Evolutionary conservation across 176 grass and related monocot genomes (phyloP).

Genomic region (Pontederia paniculata): DNA sequence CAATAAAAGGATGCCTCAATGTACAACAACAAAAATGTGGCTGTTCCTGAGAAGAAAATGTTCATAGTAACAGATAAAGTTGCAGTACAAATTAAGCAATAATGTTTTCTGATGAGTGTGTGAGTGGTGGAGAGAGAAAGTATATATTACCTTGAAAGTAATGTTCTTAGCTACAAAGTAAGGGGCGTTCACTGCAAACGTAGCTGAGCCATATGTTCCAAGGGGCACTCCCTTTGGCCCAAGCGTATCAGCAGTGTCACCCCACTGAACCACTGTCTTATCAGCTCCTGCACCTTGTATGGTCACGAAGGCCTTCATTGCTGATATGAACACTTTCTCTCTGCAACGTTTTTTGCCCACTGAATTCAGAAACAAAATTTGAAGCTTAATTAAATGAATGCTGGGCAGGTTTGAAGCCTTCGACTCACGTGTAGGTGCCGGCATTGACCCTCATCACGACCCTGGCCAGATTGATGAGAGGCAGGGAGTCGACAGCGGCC

Average conservation of each 20-base stretch:
- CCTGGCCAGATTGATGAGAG: slow-evolving; percentile 62
- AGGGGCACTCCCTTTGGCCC: slow-evolving; percentile 1
- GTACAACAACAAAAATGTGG: no score
- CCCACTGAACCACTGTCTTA: slow-evolving; percentile 13
- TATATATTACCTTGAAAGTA: slow-evolving; percentile 10
- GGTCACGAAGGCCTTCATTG: background rate
- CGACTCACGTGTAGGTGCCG: slow-evolving; percentile 74
- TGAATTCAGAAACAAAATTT: no score
- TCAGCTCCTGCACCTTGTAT: slow-evolving; percentile 7
- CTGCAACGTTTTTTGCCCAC: no score
- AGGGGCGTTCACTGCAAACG: background rate
- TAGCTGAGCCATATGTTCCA: slow-evolving; percentile 4
- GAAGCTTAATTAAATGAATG: no score
- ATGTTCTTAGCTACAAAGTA: slow-evolving; percentile 19
- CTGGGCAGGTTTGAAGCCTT: no score
- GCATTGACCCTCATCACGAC: slow-evolving; percentile 94
- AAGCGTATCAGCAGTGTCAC: slow-evolving; percentile 5
- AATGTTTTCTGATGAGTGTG: background rate
- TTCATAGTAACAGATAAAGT: no score
- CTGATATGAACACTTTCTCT: slow-evolving; percentile 11
- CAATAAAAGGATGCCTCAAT: no score
- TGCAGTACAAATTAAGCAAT: no score
- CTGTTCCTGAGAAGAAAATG: no score
- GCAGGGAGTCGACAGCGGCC: slow-evolving; percentile 70
- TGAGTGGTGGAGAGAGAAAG: background rate